Conservation (phyloP, 345 rosid genomes). For the Citropsis articulata region DNA sequence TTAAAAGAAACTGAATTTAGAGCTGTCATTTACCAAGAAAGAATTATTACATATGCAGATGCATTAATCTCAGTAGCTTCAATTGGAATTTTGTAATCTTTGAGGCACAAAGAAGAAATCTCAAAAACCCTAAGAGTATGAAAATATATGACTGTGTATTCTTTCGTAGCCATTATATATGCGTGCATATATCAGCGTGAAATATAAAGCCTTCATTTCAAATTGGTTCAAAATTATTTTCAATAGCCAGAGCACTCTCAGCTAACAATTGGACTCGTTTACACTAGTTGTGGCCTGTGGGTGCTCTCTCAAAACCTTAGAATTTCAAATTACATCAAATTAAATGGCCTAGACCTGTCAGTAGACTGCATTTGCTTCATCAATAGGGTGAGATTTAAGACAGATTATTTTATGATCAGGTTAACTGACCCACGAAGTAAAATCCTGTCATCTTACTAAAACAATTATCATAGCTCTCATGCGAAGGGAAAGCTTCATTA, state of each 20-base stretch:
- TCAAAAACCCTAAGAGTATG: too few species aligned
- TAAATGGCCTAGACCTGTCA: background rate
- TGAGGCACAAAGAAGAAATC: too few species aligned
- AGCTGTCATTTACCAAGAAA: too few species aligned
- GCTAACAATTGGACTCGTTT: background rate
- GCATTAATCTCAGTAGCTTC: too few species aligned
- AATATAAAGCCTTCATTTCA: background rate
- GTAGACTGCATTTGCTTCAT: background rate
- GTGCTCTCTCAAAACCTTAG: background rate
- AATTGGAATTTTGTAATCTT: too few species aligned
- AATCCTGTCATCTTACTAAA: constrained; percentile 11
- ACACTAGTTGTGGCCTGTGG: background rate
- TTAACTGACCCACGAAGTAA: constrained; percentile 4
- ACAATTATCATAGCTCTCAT: constrained; percentile 16
- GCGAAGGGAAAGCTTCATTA: constrained; percentile 20
- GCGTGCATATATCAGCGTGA: background rate
- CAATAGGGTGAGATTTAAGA: background rate
- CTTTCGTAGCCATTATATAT: too few species aligned
- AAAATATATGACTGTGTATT: too few species aligned
- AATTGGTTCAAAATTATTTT: background rate
- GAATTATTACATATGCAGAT: too few species aligned
- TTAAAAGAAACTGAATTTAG: too few species aligned
- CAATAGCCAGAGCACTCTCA: background rate
- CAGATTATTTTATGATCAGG: background rate
- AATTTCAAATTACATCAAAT: background rate